phyloP scores from a whole-genome alignment of 805 yeast species.

The Teunomyces gatunensis region DNA sequence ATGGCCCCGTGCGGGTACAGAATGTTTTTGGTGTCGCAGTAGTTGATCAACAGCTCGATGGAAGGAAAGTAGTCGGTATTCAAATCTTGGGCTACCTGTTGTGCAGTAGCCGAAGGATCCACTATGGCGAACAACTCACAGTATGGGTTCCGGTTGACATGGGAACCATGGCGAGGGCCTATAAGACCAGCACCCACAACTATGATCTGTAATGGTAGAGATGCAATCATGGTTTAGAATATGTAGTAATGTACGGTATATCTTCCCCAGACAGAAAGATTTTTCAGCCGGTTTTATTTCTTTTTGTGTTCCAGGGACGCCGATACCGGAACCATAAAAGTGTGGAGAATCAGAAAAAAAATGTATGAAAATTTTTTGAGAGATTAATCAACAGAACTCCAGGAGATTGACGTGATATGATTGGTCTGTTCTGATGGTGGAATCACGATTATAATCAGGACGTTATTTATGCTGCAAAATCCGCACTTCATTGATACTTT shows the following conservation, averaged over 20 bases:
- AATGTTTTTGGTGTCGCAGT: conserved; percentile 15
- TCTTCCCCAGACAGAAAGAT: conserved; percentile 5
- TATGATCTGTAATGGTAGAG: conserved; percentile 9
- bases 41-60: conserved; percentile 16
- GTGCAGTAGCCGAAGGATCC: conserved; percentile 23
- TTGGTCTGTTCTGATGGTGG: neutral
- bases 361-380: neutral
- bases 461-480: neutral
- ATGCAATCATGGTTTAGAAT: conserved; percentile 9
- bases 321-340: neutral
- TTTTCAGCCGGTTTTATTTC: neutral
- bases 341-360: neutral
- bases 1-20: conserved; percentile 39
- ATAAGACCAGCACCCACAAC: conserved; percentile 28
- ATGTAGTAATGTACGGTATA: neutral
- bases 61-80: conserved; percentile 17
- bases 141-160: conserved; percentile 16
- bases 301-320: conserved; percentile 1
- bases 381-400: too few relatives aligned
- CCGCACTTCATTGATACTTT: too few relatives aligned
- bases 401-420: neutral
- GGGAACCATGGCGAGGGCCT: conserved; percentile 28
- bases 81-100: conserved; percentile 15
- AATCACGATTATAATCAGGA: too few relatives aligned
- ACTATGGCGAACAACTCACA: conserved; percentile 24